Evolutionary conservation across 1,139 yeast species (phyloP), one percentile per base, ranked within the genome.

Genomic region (Groenewaldozyma sp.): DNA sequence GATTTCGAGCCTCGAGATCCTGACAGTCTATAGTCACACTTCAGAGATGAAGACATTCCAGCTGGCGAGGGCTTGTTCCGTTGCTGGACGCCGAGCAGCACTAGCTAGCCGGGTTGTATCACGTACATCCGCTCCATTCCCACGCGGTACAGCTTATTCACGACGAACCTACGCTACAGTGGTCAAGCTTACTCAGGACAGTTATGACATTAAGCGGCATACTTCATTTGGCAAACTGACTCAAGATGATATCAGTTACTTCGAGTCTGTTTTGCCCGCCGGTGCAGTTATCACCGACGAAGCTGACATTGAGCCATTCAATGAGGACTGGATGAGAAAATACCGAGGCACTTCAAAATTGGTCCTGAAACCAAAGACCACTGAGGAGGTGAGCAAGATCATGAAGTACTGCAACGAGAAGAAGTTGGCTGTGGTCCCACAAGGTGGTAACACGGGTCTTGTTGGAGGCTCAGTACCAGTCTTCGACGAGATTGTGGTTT

Each of bases 271-370:
- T 24, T 62, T 87, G 45, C 65, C 68, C 1, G 65, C 62, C 53
- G 70, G 63, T 37, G 74, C 62, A 45, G 68, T 73, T 44, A 60
- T 66, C 40, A 72, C 55, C 49, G 78, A 65, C 39, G 70, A 74
- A 3, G 80, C 76, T 37, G 94, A 83, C 53, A 66, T 88, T 38
- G 71, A 74, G 27, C 74, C 74, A 46, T 86, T 65, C 68, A 91
- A 91, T 56, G 93, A 83, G 58, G 98, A 91, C 60, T 86, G 95
- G 93, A 91, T 88, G 96, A 73, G 87, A 58, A 91, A 91, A 63
- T 91, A 88, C 63, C 71, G 77, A 45, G 98, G 98, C 16, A 86
- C 83, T 57, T 80, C 95, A 1, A 69, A 74, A 53, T 62, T 91
- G 37, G 88, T 87, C 3, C 68, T 91, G 50, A 86, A 82, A 57